Evolutionary conservation across 495 filamentous ascomycete species (phyloP).

Genomic region (Friedmanniomyces simplex): DNA sequence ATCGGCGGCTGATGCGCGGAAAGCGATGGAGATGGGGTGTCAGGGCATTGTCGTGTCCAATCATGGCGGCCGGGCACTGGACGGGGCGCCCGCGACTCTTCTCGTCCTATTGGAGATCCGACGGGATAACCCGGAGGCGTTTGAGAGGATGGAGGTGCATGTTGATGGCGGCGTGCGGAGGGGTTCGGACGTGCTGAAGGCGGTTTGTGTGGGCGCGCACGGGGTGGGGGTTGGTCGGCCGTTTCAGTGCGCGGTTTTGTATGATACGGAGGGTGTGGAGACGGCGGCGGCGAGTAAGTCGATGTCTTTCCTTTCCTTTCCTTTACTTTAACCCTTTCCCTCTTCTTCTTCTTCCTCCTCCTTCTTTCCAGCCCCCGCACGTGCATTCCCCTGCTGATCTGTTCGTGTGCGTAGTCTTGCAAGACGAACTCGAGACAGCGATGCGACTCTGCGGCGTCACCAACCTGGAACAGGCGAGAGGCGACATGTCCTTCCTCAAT

Average conservation of each 20-base stretch:
- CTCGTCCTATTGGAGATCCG: constrained; percentile 56
- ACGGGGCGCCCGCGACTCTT: constrained; percentile 50
- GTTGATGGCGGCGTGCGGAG: constrained; percentile 42
- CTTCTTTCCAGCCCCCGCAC: no score
- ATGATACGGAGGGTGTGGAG: constrained; percentile 24
- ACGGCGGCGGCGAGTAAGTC: constrained; percentile 14
- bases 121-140: constrained; percentile 47
- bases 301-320: no score
- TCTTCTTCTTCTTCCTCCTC: no score
- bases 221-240: constrained; percentile 24
- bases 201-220: constrained; percentile 19
- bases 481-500: constrained; percentile 23
- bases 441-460: constrained; percentile 74
- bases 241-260: constrained; percentile 20
- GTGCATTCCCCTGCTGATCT: neutral
- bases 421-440: constrained; percentile 66
- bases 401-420: constrained; percentile 43
- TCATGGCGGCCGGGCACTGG: constrained; percentile 60
- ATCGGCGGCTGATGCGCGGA: constrained; percentile 47
- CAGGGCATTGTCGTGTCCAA: constrained; percentile 55
- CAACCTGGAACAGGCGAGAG: constrained; percentile 50
- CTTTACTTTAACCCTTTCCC: no score
- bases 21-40: constrained; percentile 44
- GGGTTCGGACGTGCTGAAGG: constrained; percentile 23
- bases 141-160: constrained; percentile 51